Evolutionary conservation across 2,329 filamentous ascomycete species (phyloP).

Genomic region (Emydomyces testavorans): DNA sequence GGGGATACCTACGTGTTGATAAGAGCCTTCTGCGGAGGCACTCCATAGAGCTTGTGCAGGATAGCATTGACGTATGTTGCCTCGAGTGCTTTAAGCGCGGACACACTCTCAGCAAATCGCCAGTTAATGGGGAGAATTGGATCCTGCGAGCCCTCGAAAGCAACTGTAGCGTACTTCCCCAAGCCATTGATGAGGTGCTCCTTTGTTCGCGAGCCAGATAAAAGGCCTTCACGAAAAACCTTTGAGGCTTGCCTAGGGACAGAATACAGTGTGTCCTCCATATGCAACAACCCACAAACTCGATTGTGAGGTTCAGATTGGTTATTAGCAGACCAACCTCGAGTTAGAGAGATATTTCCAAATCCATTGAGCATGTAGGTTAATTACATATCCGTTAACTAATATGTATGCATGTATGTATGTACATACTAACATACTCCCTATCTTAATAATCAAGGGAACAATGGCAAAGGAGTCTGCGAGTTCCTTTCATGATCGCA

Average conservation of each 20-base stretch:
- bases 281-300: neutral
- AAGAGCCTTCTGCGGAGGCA: slow-evolving; percentile 30
- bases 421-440: too few relatives aligned
- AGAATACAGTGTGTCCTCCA: slow-evolving; percentile 17
- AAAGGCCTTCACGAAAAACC: slow-evolving; percentile 32
- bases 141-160: slow-evolving; percentile 34
- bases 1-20: slow-evolving; percentile 36
- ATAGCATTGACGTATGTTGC: slow-evolving; percentile 38
- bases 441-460: too few relatives aligned
- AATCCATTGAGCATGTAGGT: too few relatives aligned
- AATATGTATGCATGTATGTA: too few relatives aligned
- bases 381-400: too few relatives aligned
- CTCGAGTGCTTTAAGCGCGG: slow-evolving; percentile 41
- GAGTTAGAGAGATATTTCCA: too few relatives aligned
- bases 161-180: slow-evolving; percentile 28
- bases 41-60: slow-evolving; percentile 37
- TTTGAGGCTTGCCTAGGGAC: slow-evolving; percentile 22
- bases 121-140: slow-evolving; percentile 46
- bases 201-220: slow-evolving; percentile 35
- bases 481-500: too few relatives aligned
- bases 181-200: slow-evolving; percentile 29
- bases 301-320: neutral
- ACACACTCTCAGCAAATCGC: slow-evolving; percentile 45
- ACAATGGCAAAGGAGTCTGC: too few relatives aligned
- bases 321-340: too few relatives aligned